Evolutionary conservation across 257 asterid genomes (phyloP).

Genomic region (Scutellaria galericulata): DNA sequence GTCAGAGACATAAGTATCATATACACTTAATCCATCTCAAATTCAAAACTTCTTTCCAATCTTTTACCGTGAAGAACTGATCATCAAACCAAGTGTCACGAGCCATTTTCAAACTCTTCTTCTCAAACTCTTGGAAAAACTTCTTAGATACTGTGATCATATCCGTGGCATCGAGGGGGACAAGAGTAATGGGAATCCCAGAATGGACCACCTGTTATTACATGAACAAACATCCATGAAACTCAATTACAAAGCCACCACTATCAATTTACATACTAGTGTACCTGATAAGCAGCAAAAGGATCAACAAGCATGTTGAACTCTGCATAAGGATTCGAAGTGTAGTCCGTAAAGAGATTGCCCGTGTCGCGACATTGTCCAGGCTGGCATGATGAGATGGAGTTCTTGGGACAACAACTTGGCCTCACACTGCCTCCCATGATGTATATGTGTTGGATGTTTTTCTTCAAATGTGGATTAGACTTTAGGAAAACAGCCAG

Average conservation of each 20-base stretch:
- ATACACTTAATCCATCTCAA: too few relatives aligned
- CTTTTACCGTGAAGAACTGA: slow-evolving; percentile 66
- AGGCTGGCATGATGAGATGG: slow-evolving; percentile 58
- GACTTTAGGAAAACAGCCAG: slow-evolving; percentile 70
- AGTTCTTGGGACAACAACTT: slow-evolving; percentile 65
- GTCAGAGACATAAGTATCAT: background rate
- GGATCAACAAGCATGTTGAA: slow-evolving; percentile 86
- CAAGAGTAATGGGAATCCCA: slow-evolving; percentile 78
- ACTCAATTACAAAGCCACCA: background rate
- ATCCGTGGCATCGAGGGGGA: slow-evolving; percentile 92
- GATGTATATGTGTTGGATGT: slow-evolving; percentile 69
- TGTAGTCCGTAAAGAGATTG: slow-evolving; percentile 66
- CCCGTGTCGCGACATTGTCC: slow-evolving; percentile 76
- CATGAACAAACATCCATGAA: too few relatives aligned
- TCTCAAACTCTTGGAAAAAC: slow-evolving; percentile 60
- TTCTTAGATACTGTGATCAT: slow-evolving; percentile 64
- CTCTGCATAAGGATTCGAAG: slow-evolving; percentile 82
- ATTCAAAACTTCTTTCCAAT: background rate
- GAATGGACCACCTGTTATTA: slow-evolving; percentile 74
- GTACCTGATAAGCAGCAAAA: slow-evolving; percentile 91
- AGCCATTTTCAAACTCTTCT: slow-evolving; percentile 69
- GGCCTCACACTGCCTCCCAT: slow-evolving; percentile 91
- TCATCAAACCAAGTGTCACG: slow-evolving; percentile 73
- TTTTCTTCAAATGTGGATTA: slow-evolving; percentile 75
- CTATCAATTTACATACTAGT: background rate